Evolutionary conservation across 83 land plant species (phyloP), one percentile per base, ranked within the genome.

Genomic region (Thuja plicata): DNA sequence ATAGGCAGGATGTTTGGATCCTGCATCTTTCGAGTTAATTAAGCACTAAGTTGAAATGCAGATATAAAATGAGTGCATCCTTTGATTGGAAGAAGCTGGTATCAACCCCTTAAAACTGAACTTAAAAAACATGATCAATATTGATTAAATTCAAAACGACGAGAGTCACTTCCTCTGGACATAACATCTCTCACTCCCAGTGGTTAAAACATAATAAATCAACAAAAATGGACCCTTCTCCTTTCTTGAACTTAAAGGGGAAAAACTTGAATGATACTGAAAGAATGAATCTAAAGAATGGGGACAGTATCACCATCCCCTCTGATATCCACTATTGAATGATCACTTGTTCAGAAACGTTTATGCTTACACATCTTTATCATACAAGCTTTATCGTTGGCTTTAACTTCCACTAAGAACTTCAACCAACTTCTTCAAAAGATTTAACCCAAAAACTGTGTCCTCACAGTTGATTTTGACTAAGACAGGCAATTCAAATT

Each of bases 401-500:
- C 52, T 37, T 37, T 55, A 55, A 57, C 43, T 38, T 86, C 37
- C 71, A 55, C 19, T 86, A 27, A 86, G 60, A 86, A 86, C n/a
- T 55, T 86, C 92, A 52, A 91, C 94, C 30, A 96, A 50, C 57
- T 92, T 92, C 66, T 96, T 96, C 87, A 96, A 90, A 34, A 95
- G 89, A 84, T 95, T 95, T 34, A 92, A 86, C 38, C 94, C 97
- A 88, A 96, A 96, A 66, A 95, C 93, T 52, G 97, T 92, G 60
- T 95, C 98, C 84, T 95, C 97, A 77, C 95, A 96, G 77, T 96
- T 96, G 52, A 95, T 91, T 88, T 95, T 95, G 15, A 94, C 92
- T 11, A 90, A 83, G 8, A 96, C 82, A 24, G 92, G 85, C 45
- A 96, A 77, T 40, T 70, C 21, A 21, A 92, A 92, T 45, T 87